Evolutionary conservation across 345 rosid species (phyloP).

Genomic region (Pseudoturritis turrita): DNA sequence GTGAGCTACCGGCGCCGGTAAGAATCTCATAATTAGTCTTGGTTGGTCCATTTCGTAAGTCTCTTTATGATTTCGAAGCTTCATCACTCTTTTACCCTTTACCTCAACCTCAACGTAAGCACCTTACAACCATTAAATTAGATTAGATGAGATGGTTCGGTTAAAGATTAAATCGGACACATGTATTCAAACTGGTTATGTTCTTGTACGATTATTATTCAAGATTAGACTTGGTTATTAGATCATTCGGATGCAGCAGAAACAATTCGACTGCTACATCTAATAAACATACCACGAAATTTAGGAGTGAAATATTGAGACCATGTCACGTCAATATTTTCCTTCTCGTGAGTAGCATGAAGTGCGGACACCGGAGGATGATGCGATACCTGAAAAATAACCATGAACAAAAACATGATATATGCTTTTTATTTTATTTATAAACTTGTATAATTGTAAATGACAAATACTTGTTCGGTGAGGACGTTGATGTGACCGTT

Average conservation of each 20-base stretch:
- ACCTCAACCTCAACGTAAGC: slow-evolving; percentile 62
- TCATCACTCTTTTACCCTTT: slow-evolving; percentile 54
- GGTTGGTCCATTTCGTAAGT: slow-evolving; percentile 78
- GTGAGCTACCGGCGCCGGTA: slow-evolving; percentile 51
- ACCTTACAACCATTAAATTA: slow-evolving; percentile 37
- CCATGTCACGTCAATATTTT: slow-evolving; percentile 59
- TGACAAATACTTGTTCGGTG: slow-evolving; percentile 58
- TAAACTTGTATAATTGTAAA: no score
- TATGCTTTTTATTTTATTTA: no score
- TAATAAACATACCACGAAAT: slow-evolving; percentile 46
- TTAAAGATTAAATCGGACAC: neutral
- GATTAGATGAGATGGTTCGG: neutral
- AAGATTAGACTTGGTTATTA: neutral
- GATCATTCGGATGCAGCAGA: neutral
- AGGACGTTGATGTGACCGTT: slow-evolving; percentile 60
- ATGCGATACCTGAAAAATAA: slow-evolving; percentile 53
- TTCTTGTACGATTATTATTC: neutral
- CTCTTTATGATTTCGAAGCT: slow-evolving; percentile 51
- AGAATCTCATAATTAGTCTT: slow-evolving; percentile 45
- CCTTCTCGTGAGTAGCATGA: slow-evolving; percentile 67
- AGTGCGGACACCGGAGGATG: slow-evolving; percentile 90
- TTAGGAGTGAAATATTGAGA: slow-evolving; percentile 54
- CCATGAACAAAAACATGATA: no score
- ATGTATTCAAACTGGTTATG: neutral
- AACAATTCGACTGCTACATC: neutral